Base-by-base conservation (phyloP, 2,329 filamentous ascomycete genomes). In the Fusarium clavum region DNA sequence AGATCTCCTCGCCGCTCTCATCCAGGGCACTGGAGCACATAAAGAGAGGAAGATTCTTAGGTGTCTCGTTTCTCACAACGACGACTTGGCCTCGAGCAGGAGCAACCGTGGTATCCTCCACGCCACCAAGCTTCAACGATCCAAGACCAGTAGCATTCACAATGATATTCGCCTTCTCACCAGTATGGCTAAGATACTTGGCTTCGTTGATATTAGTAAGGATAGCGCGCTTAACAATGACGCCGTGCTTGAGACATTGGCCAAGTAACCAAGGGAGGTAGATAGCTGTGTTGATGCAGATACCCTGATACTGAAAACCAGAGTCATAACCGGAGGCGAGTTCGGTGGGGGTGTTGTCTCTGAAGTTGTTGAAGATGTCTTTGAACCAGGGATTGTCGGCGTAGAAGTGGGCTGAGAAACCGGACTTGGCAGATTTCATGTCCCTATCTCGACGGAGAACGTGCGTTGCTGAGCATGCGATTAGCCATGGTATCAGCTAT, bases 281-380 rank as follows among this genome's bases (percentile, higher is more conserved):
- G 59, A 97, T 82, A 41, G 92, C 89, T 0, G 92, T 92, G 81
- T 98, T 98, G 78, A 98, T 95, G 81, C 94, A 98, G 18, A 97
- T 90, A 1, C 92, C 95, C 11, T 88, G 93, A 79, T 96, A 97
- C 56, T 86, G 84, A 49, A 88, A 92, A 16, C 89, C 94, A 10
- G 90, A 91, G 64, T 94, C 90, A 54, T 91, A 87, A 16, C 87
- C 92, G 0, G 82, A 72, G 0, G 88, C 87, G 1, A 97, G 81
- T 70, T 91, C 85, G 4, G 82, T 79, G 27, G 85, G 78, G 3
- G 85, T 76, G 5, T 94, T 80, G 56, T 88, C 81, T 62, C 88
- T 86, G 79, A 90, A 95, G 80, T 95, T 89, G 12, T 91, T 89
- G 49, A 92, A 86, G 8, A 93, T 80, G 55, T 90, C 83, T 75